Conservation (phyloP, 345 rosid genomes). For the Iberis pinnata region DNA sequence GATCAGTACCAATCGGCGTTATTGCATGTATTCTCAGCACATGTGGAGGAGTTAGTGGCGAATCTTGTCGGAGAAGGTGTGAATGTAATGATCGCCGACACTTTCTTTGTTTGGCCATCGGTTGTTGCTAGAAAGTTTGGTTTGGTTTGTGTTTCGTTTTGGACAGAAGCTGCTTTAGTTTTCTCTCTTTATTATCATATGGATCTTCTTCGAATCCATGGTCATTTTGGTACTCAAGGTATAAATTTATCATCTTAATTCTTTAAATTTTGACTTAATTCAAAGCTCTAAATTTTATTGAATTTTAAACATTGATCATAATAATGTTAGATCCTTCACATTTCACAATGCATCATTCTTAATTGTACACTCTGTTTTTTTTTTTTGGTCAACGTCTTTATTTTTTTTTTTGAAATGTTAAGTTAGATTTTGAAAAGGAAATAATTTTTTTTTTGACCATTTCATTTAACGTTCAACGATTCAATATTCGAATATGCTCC, state of each 20-base stretch:
- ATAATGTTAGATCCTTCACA: constrained; percentile 11
- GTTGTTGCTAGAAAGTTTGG: constrained; percentile 52
- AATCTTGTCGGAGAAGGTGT: constrained; percentile 33
- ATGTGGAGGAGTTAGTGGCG: constrained; percentile 50
- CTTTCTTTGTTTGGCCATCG: constrained; percentile 70
- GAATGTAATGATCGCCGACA: constrained; percentile 56
- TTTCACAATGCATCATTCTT: background rate
- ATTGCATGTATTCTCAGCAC: constrained; percentile 52
- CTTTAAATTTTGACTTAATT: background rate
- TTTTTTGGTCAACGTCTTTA: constrained; percentile 20
- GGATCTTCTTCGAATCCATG: constrained; percentile 57
- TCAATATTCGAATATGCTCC: constrained; percentile 7
- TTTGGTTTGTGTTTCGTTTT: constrained; percentile 58
- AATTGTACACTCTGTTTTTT: too few relatives aligned
- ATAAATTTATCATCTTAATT: background rate
- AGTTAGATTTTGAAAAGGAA: background rate
- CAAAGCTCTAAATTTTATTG: background rate
- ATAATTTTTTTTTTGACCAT: background rate
- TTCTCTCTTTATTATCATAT: constrained; percentile 56
- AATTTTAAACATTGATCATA: background rate
- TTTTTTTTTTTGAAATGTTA: background rate
- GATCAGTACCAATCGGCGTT: constrained; percentile 54
- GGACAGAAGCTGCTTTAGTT: constrained; percentile 83
- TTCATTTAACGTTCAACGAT: constrained; percentile 11
- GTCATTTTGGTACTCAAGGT: constrained; percentile 66